Evolutionary conservation across 129 eudicot species (phyloP), one percentile per base, ranked within the genome.

Genomic region (Flaveria robusta): DNA sequence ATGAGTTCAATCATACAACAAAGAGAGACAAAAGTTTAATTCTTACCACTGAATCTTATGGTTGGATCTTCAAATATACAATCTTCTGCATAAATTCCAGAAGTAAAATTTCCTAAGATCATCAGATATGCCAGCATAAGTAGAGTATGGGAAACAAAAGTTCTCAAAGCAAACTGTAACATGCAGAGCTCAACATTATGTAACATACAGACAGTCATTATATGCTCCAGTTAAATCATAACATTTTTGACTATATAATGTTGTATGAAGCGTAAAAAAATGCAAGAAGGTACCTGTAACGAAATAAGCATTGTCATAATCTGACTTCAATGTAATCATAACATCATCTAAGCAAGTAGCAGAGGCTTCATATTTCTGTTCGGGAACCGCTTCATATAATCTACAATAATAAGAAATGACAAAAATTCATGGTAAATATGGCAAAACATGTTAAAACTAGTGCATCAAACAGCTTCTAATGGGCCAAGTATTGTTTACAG

Each of bases 11-110:
- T 23, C 51, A 43, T 46, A 9, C 34, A 27, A 62, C 41, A 37
- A 22, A 7, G 74, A 67, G 22, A 76, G 24, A 47, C 54, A 22
- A 8, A 8, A 41, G 14, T 70, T 24, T 9, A 4, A 47, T 63
- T 68, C 76, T 80, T 83, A 93, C 98, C 98, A 26, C 82, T 88
- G 70, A 93, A 93, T 74, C 74, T 82, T 20, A 93, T 88, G 42
- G 98, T 93, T 64, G 98, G 98, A 74, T 93, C 98, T 86, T 93
- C 97, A 77, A 93, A 93, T 66, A 80, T 85, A 80, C 98, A 93
- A 70, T 93, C 96, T 52, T 83, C 96, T 39, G 89, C 86, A 71
- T 93, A 90, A 54, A 93, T 86, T 74, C 77, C 87, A 80, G 92
- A 81, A 67, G 93, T 87, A 82, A 93, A 93, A 64, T 76, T 71